Conservation (phyloP, 176 grass and related monocot species). For the Lolium perenne region DNA sequence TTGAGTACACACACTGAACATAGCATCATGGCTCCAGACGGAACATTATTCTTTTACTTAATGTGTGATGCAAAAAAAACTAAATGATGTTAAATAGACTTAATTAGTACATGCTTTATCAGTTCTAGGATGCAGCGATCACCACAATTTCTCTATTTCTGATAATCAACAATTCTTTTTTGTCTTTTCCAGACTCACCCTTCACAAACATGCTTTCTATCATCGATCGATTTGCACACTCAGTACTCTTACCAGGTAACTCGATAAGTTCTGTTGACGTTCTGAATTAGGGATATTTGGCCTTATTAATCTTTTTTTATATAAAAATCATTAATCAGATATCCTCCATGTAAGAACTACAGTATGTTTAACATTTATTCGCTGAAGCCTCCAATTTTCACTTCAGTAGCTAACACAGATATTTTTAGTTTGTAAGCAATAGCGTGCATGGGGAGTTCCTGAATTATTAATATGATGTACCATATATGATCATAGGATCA, state of each 20-base stretch:
- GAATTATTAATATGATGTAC: neutral
- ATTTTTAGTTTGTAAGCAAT: neutral
- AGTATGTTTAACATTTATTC: neutral
- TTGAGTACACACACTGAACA: too few species aligned
- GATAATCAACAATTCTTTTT: constrained; percentile 1
- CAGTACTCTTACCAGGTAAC: constrained; percentile 96
- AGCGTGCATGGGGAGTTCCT: neutral
- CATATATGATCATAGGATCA: constrained; percentile 6
- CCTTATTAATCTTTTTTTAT: neutral
- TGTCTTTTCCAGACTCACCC: constrained; percentile 81
- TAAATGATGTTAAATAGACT: too few species aligned
- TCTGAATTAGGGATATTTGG: neutral
- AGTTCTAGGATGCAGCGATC: neutral
- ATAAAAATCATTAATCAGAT: neutral
- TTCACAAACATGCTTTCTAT: constrained; percentile 96
- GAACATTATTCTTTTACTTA: too few species aligned
- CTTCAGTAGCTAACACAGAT: neutral
- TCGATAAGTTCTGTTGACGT: neutral
- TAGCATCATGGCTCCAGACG: too few species aligned
- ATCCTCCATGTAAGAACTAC: constrained; percentile 2
- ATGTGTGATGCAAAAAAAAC: too few species aligned
- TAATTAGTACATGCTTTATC: constrained; percentile 14
- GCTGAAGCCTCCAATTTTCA: neutral
- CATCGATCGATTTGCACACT: constrained; percentile 94
- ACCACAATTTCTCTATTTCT: constrained; percentile 13